A percentile compares a stretch with the other conserved stretches of the same genome.
These are phyloP conservation scores for Polygonum maritimum DNA, from an alignment of 148 eudicot genomes.

Conservation along the genomic window DNA sequence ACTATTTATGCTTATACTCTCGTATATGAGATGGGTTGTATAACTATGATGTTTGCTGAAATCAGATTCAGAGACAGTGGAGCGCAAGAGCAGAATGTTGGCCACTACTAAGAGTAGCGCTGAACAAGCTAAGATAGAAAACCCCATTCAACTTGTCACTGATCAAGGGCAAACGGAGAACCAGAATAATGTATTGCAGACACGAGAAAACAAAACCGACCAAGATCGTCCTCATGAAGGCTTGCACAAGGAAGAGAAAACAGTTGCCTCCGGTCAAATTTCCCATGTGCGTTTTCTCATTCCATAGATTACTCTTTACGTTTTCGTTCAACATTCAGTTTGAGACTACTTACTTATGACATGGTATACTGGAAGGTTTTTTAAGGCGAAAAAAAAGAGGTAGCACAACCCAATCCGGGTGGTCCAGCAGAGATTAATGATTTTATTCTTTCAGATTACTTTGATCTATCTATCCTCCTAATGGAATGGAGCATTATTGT, in stretches of 20 bases:
- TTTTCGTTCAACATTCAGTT: background rate
- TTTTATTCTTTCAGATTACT: background rate
- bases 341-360: background rate
- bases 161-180: constrained; percentile 16
- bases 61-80: constrained; percentile 16
- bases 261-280: background rate
- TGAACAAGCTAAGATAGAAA: constrained; percentile 18
- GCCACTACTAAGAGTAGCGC: constrained; percentile 12
- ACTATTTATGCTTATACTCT: background rate
- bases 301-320: background rate
- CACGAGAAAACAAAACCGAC: constrained; percentile 12
- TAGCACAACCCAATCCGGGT: too few species aligned
- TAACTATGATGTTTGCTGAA: background rate
- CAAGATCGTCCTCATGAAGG: background rate
- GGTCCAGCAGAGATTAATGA: background rate
- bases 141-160: constrained; percentile 52
- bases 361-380: background rate
- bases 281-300: background rate
- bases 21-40: background rate
- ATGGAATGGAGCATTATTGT: background rate
- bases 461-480: background rate
- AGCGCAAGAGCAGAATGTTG: constrained; percentile 31
- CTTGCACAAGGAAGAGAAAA: background rate
- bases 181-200: background rate
- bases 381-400: background rate